Evolutionary conservation across 331 rosid species (phyloP).

Genomic region (Pyrus hybrid): DNA sequence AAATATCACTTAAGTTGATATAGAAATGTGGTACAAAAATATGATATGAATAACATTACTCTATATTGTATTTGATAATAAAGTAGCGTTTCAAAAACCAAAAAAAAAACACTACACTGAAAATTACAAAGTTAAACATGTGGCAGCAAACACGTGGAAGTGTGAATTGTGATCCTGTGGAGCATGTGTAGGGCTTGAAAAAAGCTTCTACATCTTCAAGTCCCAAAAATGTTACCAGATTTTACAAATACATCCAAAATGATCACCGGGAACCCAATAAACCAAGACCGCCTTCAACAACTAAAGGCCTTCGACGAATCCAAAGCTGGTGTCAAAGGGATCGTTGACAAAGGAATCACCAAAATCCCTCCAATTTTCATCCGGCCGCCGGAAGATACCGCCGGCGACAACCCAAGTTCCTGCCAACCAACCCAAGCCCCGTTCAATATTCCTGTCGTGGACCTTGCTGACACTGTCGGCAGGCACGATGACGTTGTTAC

Average conservation of each 20-base stretch:
- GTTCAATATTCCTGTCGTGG: conserved; percentile 12
- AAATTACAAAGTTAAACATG: too few species aligned
- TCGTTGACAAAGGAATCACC: not conserved
- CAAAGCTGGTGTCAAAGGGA: conserved; percentile 9
- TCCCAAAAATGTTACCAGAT: too few species aligned
- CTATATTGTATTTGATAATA: too few species aligned
- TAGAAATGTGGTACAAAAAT: too few species aligned
- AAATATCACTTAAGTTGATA: too few species aligned
- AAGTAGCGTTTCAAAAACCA: too few species aligned
- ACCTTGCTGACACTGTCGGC: not conserved
- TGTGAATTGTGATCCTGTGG: too few species aligned
- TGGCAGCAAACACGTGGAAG: too few species aligned
- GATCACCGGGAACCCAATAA: not conserved
- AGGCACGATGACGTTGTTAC: not conserved
- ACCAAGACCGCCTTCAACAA: not conserved
- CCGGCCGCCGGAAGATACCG: not conserved
- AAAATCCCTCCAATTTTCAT: conserved; percentile 7
- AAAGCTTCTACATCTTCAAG: too few species aligned
- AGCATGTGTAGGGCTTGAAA: too few species aligned
- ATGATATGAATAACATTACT: too few species aligned
- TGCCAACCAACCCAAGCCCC: not conserved
- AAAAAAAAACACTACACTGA: too few species aligned
- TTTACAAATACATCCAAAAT: not conserved
- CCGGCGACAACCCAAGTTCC: not conserved
- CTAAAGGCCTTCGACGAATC: conserved; percentile 16